Conservation (phyloP, 148 eudicot genomes). For the Chenopodium formosanum region DNA sequence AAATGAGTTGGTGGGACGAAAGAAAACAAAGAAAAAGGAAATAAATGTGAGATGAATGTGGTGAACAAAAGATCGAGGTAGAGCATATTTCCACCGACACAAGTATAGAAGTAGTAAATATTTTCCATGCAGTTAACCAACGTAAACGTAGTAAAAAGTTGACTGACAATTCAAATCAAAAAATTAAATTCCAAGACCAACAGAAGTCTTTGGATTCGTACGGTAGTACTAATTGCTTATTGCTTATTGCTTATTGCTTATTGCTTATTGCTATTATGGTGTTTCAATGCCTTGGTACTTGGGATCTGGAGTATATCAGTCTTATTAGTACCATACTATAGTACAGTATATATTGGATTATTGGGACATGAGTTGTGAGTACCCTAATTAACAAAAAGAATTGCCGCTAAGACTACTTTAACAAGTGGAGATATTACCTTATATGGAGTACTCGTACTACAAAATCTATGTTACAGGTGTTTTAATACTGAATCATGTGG, state of each 20-base stretch:
- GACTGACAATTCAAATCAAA: conserved; percentile 13
- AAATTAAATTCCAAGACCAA: neutral
- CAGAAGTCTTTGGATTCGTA: neutral
- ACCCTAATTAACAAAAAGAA: neutral
- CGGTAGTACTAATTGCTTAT: conserved; percentile 1
- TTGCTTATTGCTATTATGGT: neutral
- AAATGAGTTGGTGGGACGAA: neutral
- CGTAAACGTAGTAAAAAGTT: conserved; percentile 15
- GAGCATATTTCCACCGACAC: neutral
- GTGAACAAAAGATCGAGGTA: neutral
- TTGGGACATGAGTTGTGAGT: neutral
- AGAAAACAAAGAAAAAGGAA: no score
- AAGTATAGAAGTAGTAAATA: neutral
- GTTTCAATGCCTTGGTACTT: neutral
- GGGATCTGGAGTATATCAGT: neutral
- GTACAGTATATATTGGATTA: neutral
- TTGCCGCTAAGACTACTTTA: no score
- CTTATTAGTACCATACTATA: neutral
- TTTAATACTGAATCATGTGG: no score
- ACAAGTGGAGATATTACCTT: no score
- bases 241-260: neutral
- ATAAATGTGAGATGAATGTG: no score
- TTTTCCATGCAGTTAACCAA: neutral
- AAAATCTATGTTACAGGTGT: no score
- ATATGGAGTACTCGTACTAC: no score